phyloP scores from a whole-genome alignment of 148 eudicot species.

The Rhododendron molle region DNA sequence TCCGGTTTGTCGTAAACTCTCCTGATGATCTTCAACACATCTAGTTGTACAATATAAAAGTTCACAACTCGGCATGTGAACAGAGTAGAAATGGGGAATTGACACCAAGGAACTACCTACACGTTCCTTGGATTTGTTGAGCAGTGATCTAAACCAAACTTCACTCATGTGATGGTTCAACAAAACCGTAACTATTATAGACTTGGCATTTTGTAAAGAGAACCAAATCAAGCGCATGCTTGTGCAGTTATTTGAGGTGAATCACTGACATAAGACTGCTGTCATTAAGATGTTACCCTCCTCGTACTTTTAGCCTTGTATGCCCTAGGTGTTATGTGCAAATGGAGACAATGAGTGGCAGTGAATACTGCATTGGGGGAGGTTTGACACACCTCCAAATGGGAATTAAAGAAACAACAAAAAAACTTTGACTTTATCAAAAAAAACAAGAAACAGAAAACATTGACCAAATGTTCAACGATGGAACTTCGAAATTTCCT shows the following conservation, averaged over 20 bases:
- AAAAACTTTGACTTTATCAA: background rate
- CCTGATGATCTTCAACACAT: background rate
- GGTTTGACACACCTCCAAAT: background rate
- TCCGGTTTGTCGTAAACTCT: background rate
- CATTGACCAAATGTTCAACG: background rate
- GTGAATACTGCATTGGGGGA: background rate
- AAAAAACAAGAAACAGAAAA: background rate
- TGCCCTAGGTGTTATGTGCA: background rate
- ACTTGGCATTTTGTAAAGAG: background rate
- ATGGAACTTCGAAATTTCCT: background rate
- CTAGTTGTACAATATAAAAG: no score
- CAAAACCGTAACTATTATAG: no score
- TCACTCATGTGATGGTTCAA: background rate
- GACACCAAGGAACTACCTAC: background rate
- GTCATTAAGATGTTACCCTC: background rate
- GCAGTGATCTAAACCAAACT: background rate
- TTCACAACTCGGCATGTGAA: background rate
- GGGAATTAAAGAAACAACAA: background rate
- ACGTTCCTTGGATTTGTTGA: background rate
- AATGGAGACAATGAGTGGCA: background rate
- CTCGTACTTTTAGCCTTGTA: background rate
- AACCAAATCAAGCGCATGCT: background rate
- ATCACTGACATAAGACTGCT: background rate
- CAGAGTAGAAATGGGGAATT: background rate
- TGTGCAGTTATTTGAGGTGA: background rate